Percentiles rank a stretch among this genome's conserved stretches.
phyloP scores from a whole-genome alignment of 345 rosid species.

The Dipteronia sinensis region DNA sequence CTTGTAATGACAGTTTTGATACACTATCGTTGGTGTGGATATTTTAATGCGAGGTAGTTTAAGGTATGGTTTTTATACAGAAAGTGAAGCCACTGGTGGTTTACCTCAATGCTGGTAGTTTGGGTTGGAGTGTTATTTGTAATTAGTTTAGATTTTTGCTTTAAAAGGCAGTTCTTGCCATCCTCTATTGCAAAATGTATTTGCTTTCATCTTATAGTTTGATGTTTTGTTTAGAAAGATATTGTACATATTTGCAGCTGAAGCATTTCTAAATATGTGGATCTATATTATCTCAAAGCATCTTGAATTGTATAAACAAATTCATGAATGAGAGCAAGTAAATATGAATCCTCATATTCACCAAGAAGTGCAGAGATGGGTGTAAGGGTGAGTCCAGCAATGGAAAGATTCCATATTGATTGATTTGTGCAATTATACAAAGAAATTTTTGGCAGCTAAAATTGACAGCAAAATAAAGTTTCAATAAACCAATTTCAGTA shows the following conservation, averaged over 20 bases:
- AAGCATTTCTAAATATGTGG: too few species aligned
- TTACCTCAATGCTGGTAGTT: neutral
- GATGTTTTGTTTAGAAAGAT: neutral
- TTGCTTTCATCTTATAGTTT: too few species aligned
- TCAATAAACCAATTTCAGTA: too few species aligned
- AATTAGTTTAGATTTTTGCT: neutral
- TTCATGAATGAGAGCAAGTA: neutral
- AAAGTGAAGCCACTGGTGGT: neutral
- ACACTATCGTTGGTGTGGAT: neutral
- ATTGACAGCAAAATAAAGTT: neutral
- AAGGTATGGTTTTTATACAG: conserved; percentile 5
- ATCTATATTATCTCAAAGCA: neutral
- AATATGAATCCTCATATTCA: neutral
- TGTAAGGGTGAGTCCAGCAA: neutral
- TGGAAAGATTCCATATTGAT: neutral
- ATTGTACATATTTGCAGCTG: neutral
- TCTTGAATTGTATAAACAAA: neutral
- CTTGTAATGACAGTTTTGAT: conserved; percentile 27
- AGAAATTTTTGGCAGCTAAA: neutral
- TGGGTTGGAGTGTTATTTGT: conserved; percentile 6
- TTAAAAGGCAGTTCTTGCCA: neutral
- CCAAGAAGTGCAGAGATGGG: neutral
- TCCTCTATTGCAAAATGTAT: too few species aligned
- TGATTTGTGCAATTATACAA: neutral
- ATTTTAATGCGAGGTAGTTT: conserved; percentile 6